Percentiles rank a stretch among this genome's conserved stretches.
These are phyloP conservation scores for Haberlea rhodopensis DNA, from an alignment of 257 asterid genomes.

Conservation along the genomic window DNA sequence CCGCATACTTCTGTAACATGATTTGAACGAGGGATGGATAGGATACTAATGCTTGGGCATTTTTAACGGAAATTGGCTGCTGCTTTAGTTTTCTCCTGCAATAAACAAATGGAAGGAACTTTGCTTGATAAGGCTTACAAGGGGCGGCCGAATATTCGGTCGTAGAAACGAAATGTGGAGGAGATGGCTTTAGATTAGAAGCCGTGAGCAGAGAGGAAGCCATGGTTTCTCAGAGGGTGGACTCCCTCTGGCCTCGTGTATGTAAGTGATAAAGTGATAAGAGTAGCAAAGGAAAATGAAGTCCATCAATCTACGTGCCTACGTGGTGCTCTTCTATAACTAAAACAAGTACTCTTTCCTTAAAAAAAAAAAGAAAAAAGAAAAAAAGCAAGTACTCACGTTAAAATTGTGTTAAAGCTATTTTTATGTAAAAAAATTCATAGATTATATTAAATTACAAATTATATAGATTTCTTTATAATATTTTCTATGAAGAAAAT, in stretches of 20 bases:
- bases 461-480: too few species aligned
- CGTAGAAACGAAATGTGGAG: conserved; percentile 19
- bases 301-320: too few species aligned
- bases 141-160: conserved; percentile 23
- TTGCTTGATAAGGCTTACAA: conserved; percentile 8
- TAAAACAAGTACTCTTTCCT: too few species aligned
- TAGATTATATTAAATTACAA: too few species aligned
- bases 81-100: conserved; percentile 31
- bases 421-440: too few species aligned
- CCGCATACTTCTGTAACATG: conserved; percentile 28
- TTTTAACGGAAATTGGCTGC: conserved; percentile 1
- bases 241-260: too few species aligned
- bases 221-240: conserved; percentile 27
- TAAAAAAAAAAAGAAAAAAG: too few species aligned
- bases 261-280: conserved; percentile 32
- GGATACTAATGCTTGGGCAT: conserved; percentile 11
- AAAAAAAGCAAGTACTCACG: too few species aligned
- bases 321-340: too few species aligned
- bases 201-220: conserved; percentile 39
- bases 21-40: conserved; percentile 15
- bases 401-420: too few species aligned
- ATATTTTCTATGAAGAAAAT: too few species aligned
- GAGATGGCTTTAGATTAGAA: conserved; percentile 27
- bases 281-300: conserved; percentile 12
- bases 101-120: conserved; percentile 22